Evolutionary conservation across 345 rosid species (phyloP), one percentile per base, ranked within the genome.

Genomic region (Cardamine resedifolia): DNA sequence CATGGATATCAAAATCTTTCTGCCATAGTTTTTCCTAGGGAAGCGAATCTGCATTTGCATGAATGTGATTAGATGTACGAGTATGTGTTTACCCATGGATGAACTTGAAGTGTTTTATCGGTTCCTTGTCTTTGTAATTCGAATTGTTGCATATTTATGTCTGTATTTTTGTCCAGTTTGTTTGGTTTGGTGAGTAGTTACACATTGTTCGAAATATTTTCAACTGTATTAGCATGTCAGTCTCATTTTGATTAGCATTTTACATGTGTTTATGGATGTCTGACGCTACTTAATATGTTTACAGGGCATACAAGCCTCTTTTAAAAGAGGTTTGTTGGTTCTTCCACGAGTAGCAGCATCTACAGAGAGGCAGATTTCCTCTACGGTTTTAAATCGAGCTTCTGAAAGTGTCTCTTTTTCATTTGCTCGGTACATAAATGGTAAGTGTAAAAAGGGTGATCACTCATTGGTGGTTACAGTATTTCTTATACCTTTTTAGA

Each of bases 391-490:
- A 7, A 69, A 55, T 49, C 20, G n/a, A 65, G 50, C 66, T 12
- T 48, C 72, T 5, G 82, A 78, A 56, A 64, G 77, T 0, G 10
- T 77, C 38, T 36, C 57, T 15, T 68, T 77, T 66, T 47, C 83
- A 49, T 76, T 82, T 3, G 55, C 58, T 59, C 66, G 63, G 47
- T 66, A 45, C 33, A 16, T 68, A 71, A 78, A 77, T 45, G 86
- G 93, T 85, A 78, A 71, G 55, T 16, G 9, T 58, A 33, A 24
- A 75, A 26, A 24, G 6, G 24, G 39, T 51, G 21, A 4, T 21
- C 44, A 20, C 59, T 58, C 21, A 45, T 57, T 23, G 21, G 26
- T 64, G 53, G 63, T 59, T 70, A 21, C 34, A 33, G 24, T 10
- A 12, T 33, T 41, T 50, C 26, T 70, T 39, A 2, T 18, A 60